Evolutionary conservation across 164 flowering plant species (phyloP), one percentile per base, ranked within the genome.

Genomic region (Berberis thunbergii): DNA sequence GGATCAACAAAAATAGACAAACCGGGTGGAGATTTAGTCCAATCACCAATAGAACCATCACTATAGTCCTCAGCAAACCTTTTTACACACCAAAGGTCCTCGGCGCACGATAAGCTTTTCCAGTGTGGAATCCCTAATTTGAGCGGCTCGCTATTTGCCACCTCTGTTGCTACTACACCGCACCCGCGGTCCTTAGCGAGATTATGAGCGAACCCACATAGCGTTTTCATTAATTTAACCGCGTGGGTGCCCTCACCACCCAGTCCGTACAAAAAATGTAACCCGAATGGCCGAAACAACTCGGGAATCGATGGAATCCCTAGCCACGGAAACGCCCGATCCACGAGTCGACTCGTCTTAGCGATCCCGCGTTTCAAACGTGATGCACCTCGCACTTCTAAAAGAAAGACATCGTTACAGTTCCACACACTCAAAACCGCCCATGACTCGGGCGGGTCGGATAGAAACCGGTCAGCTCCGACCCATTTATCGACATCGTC

Each of bases 21-120:
- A 2, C 86, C 91, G 13, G 96, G 83, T 9, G 78, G 70, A 6
- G 97, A 89, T 62, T 87, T 91, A 26, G 97, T 95, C 99, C 99
- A 95, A 72, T 95, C 97, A 62, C 97, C 97, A 50, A 90, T 81
- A 2, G 91, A 63, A 3, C 91, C 93, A 67, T 93, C 97, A 55
- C 91, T 82, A 71, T 86, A 84, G 60, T 86, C 94, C 58, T 84
- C 91, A 43, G 78, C 86, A 4, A 95, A 84, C 69, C 94, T 67
- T 75, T 94, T 94, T 40, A 94, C 83, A 72, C 97, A 94, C 99
- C 99, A 94, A 1, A 91, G 56, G 60, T 94, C 99, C 74, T 88
- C 97, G 8, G 64, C 86, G 75, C 89, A 86, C 39, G 97, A 91
- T 50, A 94, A 71, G 61, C 61, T 77, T 70, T 84, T 80, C 97